Evolutionary conservation across 345 rosid genomes (phyloP).

Genomic region (Excoecaria cochinchinensis): DNA sequence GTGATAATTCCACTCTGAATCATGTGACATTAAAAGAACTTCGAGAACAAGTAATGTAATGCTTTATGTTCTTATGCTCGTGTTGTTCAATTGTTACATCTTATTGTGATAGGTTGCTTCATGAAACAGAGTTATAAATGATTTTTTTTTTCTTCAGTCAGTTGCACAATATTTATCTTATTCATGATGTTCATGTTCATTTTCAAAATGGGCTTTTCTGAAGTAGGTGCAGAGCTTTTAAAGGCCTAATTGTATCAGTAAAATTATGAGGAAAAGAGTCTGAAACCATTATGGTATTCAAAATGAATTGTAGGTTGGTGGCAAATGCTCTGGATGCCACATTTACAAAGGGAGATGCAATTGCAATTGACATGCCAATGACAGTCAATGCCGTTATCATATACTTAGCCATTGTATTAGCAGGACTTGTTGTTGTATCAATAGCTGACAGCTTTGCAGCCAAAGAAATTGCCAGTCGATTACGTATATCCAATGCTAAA

Average conservation of each 20-base stretch:
- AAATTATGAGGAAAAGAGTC: neutral
- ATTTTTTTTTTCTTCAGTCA: neutral
- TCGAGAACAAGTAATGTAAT: conserved; percentile 82
- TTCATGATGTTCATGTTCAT: neutral
- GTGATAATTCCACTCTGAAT: conserved; percentile 47
- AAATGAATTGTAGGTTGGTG: conserved; percentile 55
- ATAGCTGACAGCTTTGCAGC: conserved; percentile 96
- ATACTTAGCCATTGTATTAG: conserved; percentile 75
- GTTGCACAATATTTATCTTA: neutral
- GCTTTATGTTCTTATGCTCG: neutral
- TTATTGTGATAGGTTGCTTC: neutral
- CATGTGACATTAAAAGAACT: conserved; percentile 60
- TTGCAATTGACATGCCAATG: conserved; percentile 98
- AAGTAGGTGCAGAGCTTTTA: neutral
- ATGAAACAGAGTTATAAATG: neutral
- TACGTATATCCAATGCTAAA: conserved; percentile 72
- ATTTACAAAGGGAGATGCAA: conserved; percentile 73
- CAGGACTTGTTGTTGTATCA: conserved; percentile 81
- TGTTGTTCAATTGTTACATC: neutral
- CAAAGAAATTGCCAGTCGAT: conserved; percentile 74
- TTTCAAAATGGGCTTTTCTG: neutral
- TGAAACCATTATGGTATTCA: neutral
- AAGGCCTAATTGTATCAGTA: neutral
- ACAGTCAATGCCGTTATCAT: conserved; percentile 77
- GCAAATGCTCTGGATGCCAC: conserved; percentile 61